Evolutionary conservation across 352 stramenopile genomes (phyloP), one percentile per base, ranked within the genome.

Genomic region (Phytophthora macrochlamydospora): DNA sequence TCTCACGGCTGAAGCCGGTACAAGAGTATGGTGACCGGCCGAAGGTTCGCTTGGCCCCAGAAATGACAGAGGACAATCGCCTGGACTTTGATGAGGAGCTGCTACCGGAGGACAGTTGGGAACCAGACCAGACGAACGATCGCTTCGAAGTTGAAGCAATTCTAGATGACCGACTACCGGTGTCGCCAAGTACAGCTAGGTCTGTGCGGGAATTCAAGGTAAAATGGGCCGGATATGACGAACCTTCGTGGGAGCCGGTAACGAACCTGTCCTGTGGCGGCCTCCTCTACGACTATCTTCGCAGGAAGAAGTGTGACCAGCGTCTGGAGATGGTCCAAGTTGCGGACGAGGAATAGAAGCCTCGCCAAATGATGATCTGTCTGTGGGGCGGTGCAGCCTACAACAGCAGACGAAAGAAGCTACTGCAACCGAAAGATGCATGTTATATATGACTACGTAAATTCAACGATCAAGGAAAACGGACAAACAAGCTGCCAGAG

Each of bases 1-100:
- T 65, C 6, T 51, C 45, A 29, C 46, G 56, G 3, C 28, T 62
- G 4, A 62, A 62, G 12, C 32, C 31, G 9, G 54, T 24, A 24
- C 18, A 24, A 24, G 18, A 24, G 18, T 24, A 24, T 24, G 18
- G 18, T 24, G 18, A 24, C 18, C 18, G 18, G 18, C 18, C 18
- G 18, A 24, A 24, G 18, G 18, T 53, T 40, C 35, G 35, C 6
- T 11, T 40, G 35, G 9, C 9, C 9, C 6, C 6, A 40, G 35
- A 40, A 11, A 6, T 40, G 9, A 11, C 35, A 11, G 35, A 40
- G 35, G 6, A 6, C 14, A 24, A 51, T 9, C 44, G 44, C 3
- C 24, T 51, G 8, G 44, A 51, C 18, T 51, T 51, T 24, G 44
- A 51, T 31, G 44, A 51, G 18, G 44, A 30, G 12, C 44, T 51